Evolutionary conservation across 2,329 filamentous ascomycete species (phyloP), one percentile per base, ranked within the genome.

Genomic region (Chrysosporium keratinophilum): DNA sequence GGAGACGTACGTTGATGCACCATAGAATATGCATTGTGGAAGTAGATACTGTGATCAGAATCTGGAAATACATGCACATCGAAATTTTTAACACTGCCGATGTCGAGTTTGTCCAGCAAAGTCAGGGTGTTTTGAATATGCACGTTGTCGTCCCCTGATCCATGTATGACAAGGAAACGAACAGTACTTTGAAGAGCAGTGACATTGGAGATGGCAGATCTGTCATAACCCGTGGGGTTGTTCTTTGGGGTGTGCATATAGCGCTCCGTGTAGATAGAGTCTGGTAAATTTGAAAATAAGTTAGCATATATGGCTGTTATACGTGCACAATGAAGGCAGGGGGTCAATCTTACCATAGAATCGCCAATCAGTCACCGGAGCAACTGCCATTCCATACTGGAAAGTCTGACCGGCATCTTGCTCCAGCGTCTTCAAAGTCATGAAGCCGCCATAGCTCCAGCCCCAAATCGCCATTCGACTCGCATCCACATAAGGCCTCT

Each of bases 21-120:
- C 62, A 97, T 87, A 54, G 75, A 76, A 66, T 95, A 90, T 28
- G 88, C 94, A 66, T 90, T 90, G 67, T 98, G 91, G 67, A 97
- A 98, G 65, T 82, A 88, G 57, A 98, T 98, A 57, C 85, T 81
- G 69, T 98, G 93, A 71, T 98, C 89, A 52, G 87, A 94, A 68
- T 98, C 93, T 0, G 93, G 93, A 71, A 95, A 98, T 54, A 97
- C 82, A 68, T 97, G 91, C 11, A 98, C 82, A 65, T 98, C 93
- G 63, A 97, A 98, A 65, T 98, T 98, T 69, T 91, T 83, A 2
- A 96, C 80, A 11, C 82, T 80, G 0, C 77, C 83, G 50, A 95
- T 64, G 71, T 98, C 88, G 43, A 98, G 76, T 62, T 84, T 84
- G 68, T 98, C 94, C 45, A 98, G 76, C 57, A 98, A 72, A 1